These are phyloP conservation scores for Xylaria sp. DNA, from an alignment of 2,329 filamentous ascomycete species.

Conservation along the genomic window DNA sequence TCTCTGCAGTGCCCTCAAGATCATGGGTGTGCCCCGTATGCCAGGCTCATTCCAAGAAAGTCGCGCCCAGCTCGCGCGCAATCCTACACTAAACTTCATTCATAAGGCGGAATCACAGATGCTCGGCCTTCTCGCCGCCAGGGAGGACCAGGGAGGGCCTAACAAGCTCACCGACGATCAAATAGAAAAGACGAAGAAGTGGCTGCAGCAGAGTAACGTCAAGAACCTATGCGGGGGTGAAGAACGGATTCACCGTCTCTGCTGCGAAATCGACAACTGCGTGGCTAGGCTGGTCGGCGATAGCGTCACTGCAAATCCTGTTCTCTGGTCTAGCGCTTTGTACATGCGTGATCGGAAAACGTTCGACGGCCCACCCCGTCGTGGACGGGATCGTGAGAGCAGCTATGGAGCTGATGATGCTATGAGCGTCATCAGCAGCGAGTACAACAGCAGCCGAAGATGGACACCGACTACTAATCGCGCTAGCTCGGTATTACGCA, in stretches of 20 bases:
- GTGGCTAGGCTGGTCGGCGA: conserved; percentile 86
- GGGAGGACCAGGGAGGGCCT: conserved; percentile 82
- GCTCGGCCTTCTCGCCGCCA: conserved; percentile 83
- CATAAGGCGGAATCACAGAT: conserved; percentile 84
- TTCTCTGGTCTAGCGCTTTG: conserved; percentile 90
- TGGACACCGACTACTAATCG: conserved; percentile 51
- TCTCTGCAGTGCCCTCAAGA: conserved; percentile 85
- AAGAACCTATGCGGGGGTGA: conserved; percentile 96
- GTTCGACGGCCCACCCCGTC: conserved; percentile 53
- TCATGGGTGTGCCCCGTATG: conserved; percentile 76
- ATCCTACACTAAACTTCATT: conserved; percentile 66
- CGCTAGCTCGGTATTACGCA: conserved; percentile 60
- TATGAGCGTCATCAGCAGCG: conserved; percentile 61
- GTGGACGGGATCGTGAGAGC: conserved; percentile 53
- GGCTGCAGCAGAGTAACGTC: conserved; percentile 80
- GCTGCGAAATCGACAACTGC: conserved; percentile 85
- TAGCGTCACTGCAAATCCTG: conserved; percentile 81
- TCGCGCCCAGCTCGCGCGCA: conserved; percentile 54
- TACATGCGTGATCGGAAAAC: conserved; percentile 77
- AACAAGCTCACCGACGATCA: conserved; percentile 98
- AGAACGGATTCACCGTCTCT: conserved; percentile 92
- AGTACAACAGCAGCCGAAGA: conserved; percentile 59
- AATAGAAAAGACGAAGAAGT: conserved; percentile 80
- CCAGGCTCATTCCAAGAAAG: conserved; percentile 58
- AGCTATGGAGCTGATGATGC: conserved; percentile 56